A percentile compares a stretch with the other conserved stretches of the same genome.
Conservation (phyloP, 192 early-diverging fungal genomes). For the Coemansia sp. region DNA sequence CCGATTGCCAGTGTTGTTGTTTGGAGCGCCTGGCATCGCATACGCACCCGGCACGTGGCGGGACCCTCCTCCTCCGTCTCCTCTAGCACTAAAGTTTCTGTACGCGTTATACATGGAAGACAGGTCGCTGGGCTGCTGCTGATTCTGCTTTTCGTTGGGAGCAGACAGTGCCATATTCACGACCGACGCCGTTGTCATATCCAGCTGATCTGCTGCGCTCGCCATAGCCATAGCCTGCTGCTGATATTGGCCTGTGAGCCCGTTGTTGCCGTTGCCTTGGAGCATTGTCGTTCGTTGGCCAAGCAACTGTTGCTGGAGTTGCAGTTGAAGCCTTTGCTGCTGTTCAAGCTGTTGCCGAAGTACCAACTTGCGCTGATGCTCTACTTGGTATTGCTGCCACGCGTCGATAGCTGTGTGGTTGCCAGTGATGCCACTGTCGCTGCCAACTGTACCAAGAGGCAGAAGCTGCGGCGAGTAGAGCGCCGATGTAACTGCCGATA, state of each 20-base stretch:
- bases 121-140: neutral
- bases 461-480: conserved; percentile 7
- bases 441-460: neutral
- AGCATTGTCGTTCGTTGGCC: neutral
- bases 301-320: conserved; percentile 26
- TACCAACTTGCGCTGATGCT: conserved; percentile 33
- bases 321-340: conserved; percentile 33
- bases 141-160: conserved; percentile 1
- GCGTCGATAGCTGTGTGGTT: conserved; percentile 20
- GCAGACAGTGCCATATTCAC: conserved; percentile 22
- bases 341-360: conserved; percentile 38
- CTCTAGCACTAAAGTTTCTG: conserved; percentile 1
- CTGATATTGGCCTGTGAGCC: conserved; percentile 5
- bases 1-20: neutral
- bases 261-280: neutral
- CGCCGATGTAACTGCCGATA: conserved; percentile 1
- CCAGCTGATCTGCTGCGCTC: conserved; percentile 3
- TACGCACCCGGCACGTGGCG: neutral
- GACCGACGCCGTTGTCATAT: conserved; percentile 16
- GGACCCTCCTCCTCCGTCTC: neutral
- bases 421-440: neutral
- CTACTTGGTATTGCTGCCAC: conserved; percentile 51
- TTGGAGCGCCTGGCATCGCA: neutral
- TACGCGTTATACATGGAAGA: neutral
- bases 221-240: conserved; percentile 9